Evolutionary conservation across 495 filamentous ascomycete species (phyloP).

Genomic region (Amphirosellinia nigrospora): DNA sequence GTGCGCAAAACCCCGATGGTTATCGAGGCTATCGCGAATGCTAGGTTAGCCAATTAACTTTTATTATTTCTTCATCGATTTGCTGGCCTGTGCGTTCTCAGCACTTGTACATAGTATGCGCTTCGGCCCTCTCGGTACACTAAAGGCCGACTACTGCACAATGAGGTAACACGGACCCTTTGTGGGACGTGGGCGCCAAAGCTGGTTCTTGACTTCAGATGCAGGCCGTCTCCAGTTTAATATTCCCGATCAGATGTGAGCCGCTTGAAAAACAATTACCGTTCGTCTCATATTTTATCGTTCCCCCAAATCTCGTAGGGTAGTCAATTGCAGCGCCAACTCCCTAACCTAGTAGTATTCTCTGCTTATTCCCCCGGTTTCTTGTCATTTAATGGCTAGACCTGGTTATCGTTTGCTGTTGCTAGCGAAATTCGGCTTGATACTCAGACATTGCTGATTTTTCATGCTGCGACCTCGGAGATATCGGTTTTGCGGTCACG

Average conservation of each 20-base stretch:
- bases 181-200: background rate
- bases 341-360: background rate
- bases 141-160: slow-evolving; percentile 24
- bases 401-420: slow-evolving; percentile 33
- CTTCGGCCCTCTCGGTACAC: slow-evolving; percentile 16
- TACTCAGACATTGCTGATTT: background rate
- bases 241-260: slow-evolving; percentile 9
- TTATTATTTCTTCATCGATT: too few species aligned
- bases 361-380: background rate
- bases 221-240: slow-evolving; percentile 4
- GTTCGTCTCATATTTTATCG: slow-evolving; percentile 25
- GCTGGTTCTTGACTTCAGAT: background rate
- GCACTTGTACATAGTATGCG: background rate
- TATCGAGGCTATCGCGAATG: slow-evolving; percentile 23
- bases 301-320: background rate
- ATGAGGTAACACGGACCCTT: slow-evolving; percentile 26
- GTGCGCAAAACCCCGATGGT: slow-evolving; percentile 21
- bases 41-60: too few species aligned
- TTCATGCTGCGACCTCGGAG: background rate
- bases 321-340: background rate
- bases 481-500: slow-evolving; percentile 2
- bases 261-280: slow-evolving; percentile 39
- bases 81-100: background rate
- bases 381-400: slow-evolving; percentile 36
- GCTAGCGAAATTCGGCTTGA: slow-evolving; percentile 16